Conservation (phyloP, 108 stramenopile genomes). For the Seminavis robusta region DNA sequence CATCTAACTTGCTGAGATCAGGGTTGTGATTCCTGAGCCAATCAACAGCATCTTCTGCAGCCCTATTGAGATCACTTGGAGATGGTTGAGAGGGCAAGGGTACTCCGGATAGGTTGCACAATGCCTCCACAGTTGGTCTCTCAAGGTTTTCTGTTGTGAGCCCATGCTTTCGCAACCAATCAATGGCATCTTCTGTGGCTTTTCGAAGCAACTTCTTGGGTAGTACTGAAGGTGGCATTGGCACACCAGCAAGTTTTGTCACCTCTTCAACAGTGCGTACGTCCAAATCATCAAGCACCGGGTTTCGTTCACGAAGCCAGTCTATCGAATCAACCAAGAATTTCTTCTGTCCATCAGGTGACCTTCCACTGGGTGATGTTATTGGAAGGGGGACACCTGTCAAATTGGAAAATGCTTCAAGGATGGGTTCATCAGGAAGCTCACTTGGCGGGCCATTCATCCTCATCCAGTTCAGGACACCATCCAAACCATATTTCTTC, state of each 20-base stretch:
- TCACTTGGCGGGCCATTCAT: slow-evolving; percentile 5
- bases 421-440: not conserved
- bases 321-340: slow-evolving; percentile 25
- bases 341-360: not conserved
- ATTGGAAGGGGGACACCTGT: slow-evolving; percentile 4
- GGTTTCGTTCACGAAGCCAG: slow-evolving; percentile 20
- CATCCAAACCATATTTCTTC: not conserved
- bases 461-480: slow-evolving; percentile 1
- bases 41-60: slow-evolving; percentile 4
- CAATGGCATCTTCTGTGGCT: slow-evolving; percentile 23
- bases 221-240: no score
- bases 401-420: slow-evolving; percentile 3
- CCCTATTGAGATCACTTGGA: not conserved
- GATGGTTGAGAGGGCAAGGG: not conserved
- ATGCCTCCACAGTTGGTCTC: not conserved
- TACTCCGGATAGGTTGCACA: slow-evolving; percentile 1
- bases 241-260: slow-evolving; percentile 6
- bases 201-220: no score
- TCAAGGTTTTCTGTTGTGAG: not conserved
- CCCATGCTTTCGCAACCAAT: slow-evolving; percentile 17
- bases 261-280: not conserved
- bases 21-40: slow-evolving; percentile 13
- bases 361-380: not conserved
- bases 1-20: slow-evolving; percentile 4
- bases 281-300: slow-evolving; percentile 7